phyloP scores from a whole-genome alignment of 2,329 filamentous ascomycete species.

The Fusarium stilboides region DNA sequence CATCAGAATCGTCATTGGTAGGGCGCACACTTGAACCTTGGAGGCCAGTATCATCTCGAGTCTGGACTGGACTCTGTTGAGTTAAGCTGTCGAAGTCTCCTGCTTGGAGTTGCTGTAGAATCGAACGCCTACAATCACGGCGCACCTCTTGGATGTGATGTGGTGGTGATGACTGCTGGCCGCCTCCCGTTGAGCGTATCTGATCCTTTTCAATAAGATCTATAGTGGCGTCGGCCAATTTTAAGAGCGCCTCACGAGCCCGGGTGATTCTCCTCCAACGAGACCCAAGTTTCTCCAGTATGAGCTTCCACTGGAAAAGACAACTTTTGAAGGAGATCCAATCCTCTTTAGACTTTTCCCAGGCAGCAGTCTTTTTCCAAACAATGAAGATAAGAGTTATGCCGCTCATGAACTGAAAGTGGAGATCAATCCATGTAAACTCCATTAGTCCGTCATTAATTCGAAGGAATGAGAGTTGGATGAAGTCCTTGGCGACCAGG shows the following conservation, averaged over 20 bases:
- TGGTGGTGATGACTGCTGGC: fast-evolving
- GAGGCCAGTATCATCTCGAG: fast-evolving
- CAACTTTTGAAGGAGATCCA: conserved; percentile 18
- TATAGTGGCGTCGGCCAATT: conserved; percentile 23
- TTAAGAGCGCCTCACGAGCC: conserved; percentile 14
- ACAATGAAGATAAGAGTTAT: conserved; percentile 10
- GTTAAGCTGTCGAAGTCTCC: not conserved
- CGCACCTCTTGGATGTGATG: not conserved
- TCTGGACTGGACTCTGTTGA: not conserved
- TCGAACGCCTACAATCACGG: not conserved
- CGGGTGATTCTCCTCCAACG: conserved; percentile 10
- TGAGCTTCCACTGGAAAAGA: conserved; percentile 9
- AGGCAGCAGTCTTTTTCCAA: conserved; percentile 8
- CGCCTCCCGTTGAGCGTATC: not conserved
- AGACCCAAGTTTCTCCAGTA: not conserved
- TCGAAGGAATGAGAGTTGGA: conserved; percentile 19
- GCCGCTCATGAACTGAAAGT: conserved; percentile 30
- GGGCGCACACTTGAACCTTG: too few relatives aligned
- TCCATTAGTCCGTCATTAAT: conserved; percentile 11
- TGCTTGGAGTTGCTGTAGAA: conserved; percentile 10
- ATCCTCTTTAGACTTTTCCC: conserved; percentile 5
- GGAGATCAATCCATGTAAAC: conserved; percentile 21
- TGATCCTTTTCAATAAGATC: conserved; percentile 14
- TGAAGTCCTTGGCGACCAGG: conserved; percentile 10
- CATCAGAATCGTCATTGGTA: too few relatives aligned